phyloP scores from a whole-genome alignment of 2,329 filamentous ascomycete genomes.

The Clonostachys sp. region DNA sequence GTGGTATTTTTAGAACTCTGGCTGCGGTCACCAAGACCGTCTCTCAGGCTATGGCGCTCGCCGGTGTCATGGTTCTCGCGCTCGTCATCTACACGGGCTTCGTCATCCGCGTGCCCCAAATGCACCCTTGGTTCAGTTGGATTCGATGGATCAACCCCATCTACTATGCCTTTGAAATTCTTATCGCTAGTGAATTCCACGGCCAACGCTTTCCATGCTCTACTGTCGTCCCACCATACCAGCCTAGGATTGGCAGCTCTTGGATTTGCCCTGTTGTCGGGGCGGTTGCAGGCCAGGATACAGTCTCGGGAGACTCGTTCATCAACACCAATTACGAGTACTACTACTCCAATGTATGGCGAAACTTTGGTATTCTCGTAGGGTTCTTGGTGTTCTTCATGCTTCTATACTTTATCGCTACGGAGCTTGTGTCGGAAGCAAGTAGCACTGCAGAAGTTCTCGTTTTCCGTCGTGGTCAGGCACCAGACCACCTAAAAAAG shows the following conservation, averaged over 20 bases:
- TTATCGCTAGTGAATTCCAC: conserved; percentile 73
- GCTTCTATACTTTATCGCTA: conserved; percentile 23
- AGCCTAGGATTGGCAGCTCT: conserved; percentile 9
- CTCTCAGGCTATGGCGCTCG: conserved; percentile 19
- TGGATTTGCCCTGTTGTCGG: conserved; percentile 56
- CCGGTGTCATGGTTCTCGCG: conserved; percentile 17
- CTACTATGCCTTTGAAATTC: conserved; percentile 67
- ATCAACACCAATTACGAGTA: conserved; percentile 52
- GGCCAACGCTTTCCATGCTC: conserved; percentile 52
- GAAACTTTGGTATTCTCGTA: conserved; percentile 59
- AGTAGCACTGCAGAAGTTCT: conserved; percentile 52
- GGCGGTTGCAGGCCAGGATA: conserved; percentile 41
- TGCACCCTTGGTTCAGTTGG: conserved; percentile 51
- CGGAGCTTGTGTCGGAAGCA: conserved; percentile 33
- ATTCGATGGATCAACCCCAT: conserved; percentile 72
- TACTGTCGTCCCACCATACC: conserved; percentile 37
- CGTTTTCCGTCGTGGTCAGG: conserved; percentile 45
- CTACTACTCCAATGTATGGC: conserved; percentile 41
- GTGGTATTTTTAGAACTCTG: conserved; percentile 1
- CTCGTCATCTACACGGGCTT: conserved; percentile 49
- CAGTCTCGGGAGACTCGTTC: conserved; percentile 55
- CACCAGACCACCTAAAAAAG: conserved; percentile 24
- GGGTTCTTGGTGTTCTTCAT: conserved; percentile 49
- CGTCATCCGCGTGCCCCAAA: conserved; percentile 31
- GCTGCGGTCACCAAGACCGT: conserved; percentile 12